Conservation (phyloP, 192 early-diverging fungal genomes). For the Backusella psychrophila region DNA sequence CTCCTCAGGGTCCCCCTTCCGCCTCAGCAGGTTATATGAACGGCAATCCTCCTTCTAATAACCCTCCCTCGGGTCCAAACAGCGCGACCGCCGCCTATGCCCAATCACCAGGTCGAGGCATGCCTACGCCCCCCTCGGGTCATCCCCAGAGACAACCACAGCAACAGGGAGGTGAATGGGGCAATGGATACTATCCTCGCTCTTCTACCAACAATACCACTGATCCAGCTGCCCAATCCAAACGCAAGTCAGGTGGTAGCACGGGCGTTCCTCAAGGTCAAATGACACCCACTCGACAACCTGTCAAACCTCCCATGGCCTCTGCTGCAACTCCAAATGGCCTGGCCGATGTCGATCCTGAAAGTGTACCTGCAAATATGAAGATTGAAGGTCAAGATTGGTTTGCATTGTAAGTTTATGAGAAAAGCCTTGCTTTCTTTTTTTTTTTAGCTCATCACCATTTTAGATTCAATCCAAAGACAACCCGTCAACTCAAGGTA, state of each 20-base stretch:
- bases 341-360: slow-evolving; percentile 78
- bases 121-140: slow-evolving; percentile 8
- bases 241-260: background rate
- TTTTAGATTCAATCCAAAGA: slow-evolving; percentile 66
- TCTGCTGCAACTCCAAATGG: slow-evolving; percentile 55
- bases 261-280: background rate
- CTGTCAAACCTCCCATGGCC: background rate
- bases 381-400: slow-evolving; percentile 87
- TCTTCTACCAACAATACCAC: background rate
- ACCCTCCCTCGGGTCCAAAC: slow-evolving; percentile 1
- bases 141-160: slow-evolving; percentile 4
- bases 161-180: background rate
- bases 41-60: background rate
- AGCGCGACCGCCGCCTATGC: background rate
- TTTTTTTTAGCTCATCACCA: background rate
- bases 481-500: slow-evolving; percentile 60
- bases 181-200: background rate
- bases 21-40: background rate
- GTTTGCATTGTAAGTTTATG: slow-evolving; percentile 73
- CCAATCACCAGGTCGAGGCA: background rate
- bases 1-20: background rate
- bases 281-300: background rate
- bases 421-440: background rate
- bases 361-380: slow-evolving; percentile 67
- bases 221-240: background rate